A percentile compares a stretch with the other conserved stretches of the same genome.
Conservation (phyloP, 1,139 yeast species). For the Geotrichum bryndzae region DNA sequence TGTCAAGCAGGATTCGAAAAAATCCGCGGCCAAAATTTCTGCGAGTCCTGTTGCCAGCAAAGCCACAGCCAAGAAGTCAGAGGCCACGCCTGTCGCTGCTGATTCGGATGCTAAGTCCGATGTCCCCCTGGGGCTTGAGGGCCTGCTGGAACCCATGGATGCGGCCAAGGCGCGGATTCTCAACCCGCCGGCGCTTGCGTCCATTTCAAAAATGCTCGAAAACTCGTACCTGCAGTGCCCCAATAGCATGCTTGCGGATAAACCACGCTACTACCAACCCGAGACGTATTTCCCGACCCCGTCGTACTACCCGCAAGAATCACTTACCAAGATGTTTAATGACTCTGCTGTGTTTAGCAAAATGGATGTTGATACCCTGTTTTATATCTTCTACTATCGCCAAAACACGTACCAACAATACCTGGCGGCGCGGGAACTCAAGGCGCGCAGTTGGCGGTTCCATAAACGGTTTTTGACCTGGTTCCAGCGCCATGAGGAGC, state of each 20-base stretch:
- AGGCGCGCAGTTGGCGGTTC: constrained; percentile 81
- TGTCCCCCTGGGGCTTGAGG: constrained; percentile 47
- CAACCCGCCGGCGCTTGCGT: constrained; percentile 51
- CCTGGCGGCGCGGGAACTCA: constrained; percentile 78
- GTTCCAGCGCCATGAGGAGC: constrained; percentile 65
- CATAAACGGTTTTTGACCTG: constrained; percentile 74
- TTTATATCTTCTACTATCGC: constrained; percentile 83
- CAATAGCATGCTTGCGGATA: constrained; percentile 85
- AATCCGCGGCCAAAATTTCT: too few relatives aligned
- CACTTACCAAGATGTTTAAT: constrained; percentile 40
- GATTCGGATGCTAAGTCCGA: too few relatives aligned
- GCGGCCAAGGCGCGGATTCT: constrained; percentile 32
- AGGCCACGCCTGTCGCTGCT: too few relatives aligned
- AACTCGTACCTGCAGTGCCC: constrained; percentile 83
- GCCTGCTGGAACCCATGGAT: constrained; percentile 38
- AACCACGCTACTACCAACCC: constrained; percentile 70
- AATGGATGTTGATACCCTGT: constrained; percentile 81
- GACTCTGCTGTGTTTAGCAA: constrained; percentile 51
- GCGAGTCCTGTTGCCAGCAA: too few relatives aligned
- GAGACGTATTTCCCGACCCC: constrained; percentile 87
- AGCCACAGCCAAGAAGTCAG: too few relatives aligned
- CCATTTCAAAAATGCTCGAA: constrained; percentile 58
- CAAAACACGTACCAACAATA: constrained; percentile 67
- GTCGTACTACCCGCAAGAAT: constrained; percentile 87
- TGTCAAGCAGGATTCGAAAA: too few relatives aligned